Evolutionary conservation across 164 flowering plant species (phyloP).

Genomic region (Stephania cephalantha): DNA sequence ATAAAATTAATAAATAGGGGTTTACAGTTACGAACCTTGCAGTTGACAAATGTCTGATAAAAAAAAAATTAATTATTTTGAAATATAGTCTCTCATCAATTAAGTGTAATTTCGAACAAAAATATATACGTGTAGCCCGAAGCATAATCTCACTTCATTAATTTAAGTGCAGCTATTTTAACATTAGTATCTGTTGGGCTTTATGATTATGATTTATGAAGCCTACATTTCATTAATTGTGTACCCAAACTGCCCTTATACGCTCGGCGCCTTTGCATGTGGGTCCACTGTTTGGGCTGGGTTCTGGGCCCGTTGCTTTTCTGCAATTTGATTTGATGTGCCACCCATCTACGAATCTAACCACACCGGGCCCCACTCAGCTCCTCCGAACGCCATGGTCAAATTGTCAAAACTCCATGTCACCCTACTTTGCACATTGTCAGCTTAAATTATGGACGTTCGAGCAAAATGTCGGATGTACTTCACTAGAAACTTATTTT

Average conservation of each 20-base stretch:
- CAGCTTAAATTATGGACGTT: background rate
- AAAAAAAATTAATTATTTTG: too few relatives aligned
- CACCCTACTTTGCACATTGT: background rate
- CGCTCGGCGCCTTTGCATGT: background rate
- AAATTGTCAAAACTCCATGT: background rate
- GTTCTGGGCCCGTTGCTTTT: background rate
- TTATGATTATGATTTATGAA: background rate
- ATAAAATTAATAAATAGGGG: too few relatives aligned
- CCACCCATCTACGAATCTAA: background rate
- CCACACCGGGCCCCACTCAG: background rate
- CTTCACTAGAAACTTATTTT: too few relatives aligned
- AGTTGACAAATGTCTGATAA: too few relatives aligned
- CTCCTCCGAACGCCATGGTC: background rate
- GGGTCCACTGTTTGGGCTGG: background rate
- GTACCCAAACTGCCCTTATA: background rate
- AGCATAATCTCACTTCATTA: too few relatives aligned
- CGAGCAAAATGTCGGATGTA: too few relatives aligned
- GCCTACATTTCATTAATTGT: background rate
- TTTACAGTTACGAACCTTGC: too few relatives aligned
- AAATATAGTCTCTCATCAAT: too few relatives aligned
- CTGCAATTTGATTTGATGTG: background rate
- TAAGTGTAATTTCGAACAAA: too few relatives aligned
- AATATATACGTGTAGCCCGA: too few relatives aligned
- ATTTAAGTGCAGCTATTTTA: too few relatives aligned
- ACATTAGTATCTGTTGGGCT: background rate